Evolutionary conservation across 2,329 filamentous ascomycete genomes (phyloP).

Genomic region (Chaetoscypha palmicola): DNA sequence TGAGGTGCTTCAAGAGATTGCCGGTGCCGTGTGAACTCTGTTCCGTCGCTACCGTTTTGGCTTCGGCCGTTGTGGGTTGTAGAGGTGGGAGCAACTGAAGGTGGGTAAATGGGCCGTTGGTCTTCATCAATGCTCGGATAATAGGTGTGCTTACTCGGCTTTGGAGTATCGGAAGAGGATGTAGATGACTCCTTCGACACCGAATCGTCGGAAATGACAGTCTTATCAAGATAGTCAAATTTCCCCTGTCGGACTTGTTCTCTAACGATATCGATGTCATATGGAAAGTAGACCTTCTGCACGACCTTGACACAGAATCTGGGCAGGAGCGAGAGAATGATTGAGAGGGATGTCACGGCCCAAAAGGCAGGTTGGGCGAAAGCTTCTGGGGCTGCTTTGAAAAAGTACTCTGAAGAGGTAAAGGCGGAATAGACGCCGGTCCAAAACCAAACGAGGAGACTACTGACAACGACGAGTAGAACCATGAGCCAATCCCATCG

Average conservation of each 20-base stretch:
- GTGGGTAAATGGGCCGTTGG: slow-evolving; percentile 85
- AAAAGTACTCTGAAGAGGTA: slow-evolving; percentile 57
- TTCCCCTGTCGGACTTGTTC: slow-evolving; percentile 81
- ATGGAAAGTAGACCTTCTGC: slow-evolving; percentile 90
- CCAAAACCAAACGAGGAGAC: slow-evolving; percentile 89
- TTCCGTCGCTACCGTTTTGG: slow-evolving; percentile 90
- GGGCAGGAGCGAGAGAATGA: slow-evolving; percentile 77
- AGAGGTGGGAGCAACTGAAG: slow-evolving; percentile 72
- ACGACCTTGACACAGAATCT: slow-evolving; percentile 79
- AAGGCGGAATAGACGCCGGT: slow-evolving; percentile 70
- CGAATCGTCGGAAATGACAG: slow-evolving; percentile 16
- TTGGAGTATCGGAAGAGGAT: slow-evolving; percentile 51
- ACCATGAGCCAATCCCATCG: slow-evolving; percentile 97
- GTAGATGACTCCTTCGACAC: slow-evolving; percentile 44
- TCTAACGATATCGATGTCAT: slow-evolving; percentile 90
- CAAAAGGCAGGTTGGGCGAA: slow-evolving; percentile 82
- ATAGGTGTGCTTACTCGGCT: slow-evolving; percentile 44
- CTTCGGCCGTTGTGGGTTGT: slow-evolving; percentile 68
- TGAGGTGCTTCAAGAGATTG: slow-evolving; percentile 45
- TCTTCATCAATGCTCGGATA: slow-evolving; percentile 74
- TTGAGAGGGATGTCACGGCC: slow-evolving; percentile 72
- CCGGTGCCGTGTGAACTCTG: slow-evolving; percentile 71
- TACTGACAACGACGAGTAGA: slow-evolving; percentile 73
- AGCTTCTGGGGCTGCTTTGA: slow-evolving; percentile 68
- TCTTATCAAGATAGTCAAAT: slow-evolving; percentile 61